These are phyloP conservation scores for Samsoniella hepiali DNA, from an alignment of 2,329 filamentous ascomycete genomes.

Conservation along the genomic window DNA sequence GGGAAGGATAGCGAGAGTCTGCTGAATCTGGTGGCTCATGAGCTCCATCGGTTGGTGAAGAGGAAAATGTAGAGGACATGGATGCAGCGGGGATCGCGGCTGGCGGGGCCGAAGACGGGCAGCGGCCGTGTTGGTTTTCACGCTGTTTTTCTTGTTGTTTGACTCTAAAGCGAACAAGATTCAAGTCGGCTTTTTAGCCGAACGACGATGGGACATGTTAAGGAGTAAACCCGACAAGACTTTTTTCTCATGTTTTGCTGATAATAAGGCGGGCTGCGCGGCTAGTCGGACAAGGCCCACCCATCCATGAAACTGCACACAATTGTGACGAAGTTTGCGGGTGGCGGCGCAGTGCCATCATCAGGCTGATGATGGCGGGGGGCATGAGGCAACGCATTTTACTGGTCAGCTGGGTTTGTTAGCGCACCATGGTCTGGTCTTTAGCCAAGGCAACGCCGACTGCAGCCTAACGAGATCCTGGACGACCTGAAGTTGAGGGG, in stretches of 20 bases:
- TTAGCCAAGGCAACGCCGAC: not conserved
- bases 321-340: not conserved
- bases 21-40: not conserved
- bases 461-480: not conserved
- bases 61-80: constrained; percentile 13
- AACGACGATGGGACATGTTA: not conserved
- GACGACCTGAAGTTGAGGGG: not conserved
- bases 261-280: constrained; percentile 11
- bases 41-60: constrained; percentile 3
- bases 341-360: not conserved
- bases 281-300: not conserved
- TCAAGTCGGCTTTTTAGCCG: constrained; percentile 4
- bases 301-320: not conserved
- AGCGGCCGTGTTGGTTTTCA: not conserved
- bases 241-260: constrained; percentile 2
- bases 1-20: constrained; percentile 11
- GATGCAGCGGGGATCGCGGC: not conserved
- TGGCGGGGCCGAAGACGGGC: not conserved
- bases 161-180: not conserved
- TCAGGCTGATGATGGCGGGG: not conserved
- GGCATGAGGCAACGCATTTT: not conserved
- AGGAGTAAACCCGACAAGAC: not conserved
- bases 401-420: constrained; percentile 4
- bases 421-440: not conserved
- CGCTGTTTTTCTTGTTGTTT: not conserved